These are phyloP conservation scores for Fraxinus greggii DNA, from an alignment of 305 asterid species.

Conservation along the genomic window DNA sequence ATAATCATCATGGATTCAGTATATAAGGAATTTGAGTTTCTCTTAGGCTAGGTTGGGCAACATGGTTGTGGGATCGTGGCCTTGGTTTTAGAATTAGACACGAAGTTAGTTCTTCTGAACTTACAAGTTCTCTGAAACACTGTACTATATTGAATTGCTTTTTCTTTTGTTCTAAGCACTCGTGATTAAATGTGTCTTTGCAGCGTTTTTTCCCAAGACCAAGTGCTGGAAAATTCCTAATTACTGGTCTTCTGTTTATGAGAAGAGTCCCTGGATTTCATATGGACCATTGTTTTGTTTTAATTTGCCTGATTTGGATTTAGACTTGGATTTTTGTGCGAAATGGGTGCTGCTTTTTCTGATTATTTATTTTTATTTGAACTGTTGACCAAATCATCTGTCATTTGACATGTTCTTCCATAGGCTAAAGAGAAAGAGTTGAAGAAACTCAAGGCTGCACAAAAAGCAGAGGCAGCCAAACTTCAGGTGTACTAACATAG, in stretches of 20 bases:
- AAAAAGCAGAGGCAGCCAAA: conserved; percentile 89
- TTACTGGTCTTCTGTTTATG: background rate
- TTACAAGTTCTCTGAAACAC: background rate
- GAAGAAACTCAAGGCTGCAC: conserved; percentile 80
- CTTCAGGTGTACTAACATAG: conserved; percentile 49
- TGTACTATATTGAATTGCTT: background rate
- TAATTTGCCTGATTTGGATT: background rate
- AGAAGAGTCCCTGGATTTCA: background rate
- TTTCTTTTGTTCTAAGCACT: background rate
- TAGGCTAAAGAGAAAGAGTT: conserved; percentile 88
- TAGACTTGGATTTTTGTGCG: background rate
- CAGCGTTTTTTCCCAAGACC: background rate
- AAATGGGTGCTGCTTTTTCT: conserved; percentile 5
- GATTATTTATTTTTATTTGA: background rate
- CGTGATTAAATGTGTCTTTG: background rate
- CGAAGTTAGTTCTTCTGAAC: background rate
- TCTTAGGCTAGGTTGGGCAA: background rate
- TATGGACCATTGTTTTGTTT: background rate
- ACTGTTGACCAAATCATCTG: background rate
- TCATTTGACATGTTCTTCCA: conserved; percentile 15
- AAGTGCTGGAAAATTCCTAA: background rate
- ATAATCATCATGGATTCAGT: background rate
- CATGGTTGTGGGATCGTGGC: background rate
- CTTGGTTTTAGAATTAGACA: background rate
- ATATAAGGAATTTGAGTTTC: background rate